Evolutionary conservation across 129 eudicot species (phyloP).

Genomic region (carrot (Daucus carota)): DH1_v3.0 NC_030382.2:53778501-53779000

Average conservation of each 20-base stretch:
- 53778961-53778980: not conserved
- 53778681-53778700: not conserved
- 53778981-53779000: not conserved
- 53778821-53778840: not conserved
- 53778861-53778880: not conserved
- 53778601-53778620: not conserved
- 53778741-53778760: not conserved
- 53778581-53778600: not conserved
- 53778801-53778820: not conserved
- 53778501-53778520: conserved; percentile 35
- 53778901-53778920: not conserved
- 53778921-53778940: too few species aligned
- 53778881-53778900: not conserved
- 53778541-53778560: not conserved
- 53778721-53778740: not conserved
- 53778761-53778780: not conserved
- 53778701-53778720: not conserved
- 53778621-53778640: not conserved
- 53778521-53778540: not conserved
- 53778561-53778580: not conserved
- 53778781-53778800: not conserved
- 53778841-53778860: not conserved
- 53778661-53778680: not conserved
- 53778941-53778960: not conserved
- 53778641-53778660: not conserved